These are phyloP conservation scores for Elsinoe australis DNA, from an alignment of 2,329 filamentous ascomycete genomes.

Conservation along the genomic window DNA sequence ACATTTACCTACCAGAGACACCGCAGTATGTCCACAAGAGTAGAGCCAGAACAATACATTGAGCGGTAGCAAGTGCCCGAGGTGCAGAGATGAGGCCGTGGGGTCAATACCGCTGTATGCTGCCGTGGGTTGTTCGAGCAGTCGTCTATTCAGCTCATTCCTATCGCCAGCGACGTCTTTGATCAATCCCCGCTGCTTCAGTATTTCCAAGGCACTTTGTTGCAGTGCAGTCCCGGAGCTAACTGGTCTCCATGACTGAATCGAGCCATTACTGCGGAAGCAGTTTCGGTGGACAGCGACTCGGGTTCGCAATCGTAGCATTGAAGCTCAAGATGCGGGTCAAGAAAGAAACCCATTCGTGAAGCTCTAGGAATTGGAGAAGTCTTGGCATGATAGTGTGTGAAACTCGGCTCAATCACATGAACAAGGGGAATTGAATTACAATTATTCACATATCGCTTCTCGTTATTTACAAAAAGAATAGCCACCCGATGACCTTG, in stretches of 20 bases:
- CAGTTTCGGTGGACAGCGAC: too few relatives aligned
- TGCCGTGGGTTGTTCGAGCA: constrained; percentile 59
- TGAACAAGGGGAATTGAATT: too few relatives aligned
- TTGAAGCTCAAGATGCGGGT: too few relatives aligned
- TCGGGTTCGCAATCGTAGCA: too few relatives aligned
- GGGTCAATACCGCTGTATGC: constrained; percentile 78
- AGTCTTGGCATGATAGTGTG: too few relatives aligned
- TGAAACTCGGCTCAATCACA: too few relatives aligned
- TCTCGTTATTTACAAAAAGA: constrained; percentile 60
- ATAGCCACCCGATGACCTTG: constrained; percentile 64
- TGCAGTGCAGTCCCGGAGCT: too few relatives aligned
- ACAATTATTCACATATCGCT: not conserved
- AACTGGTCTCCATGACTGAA: too few relatives aligned
- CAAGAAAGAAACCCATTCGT: too few relatives aligned
- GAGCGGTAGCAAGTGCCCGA: constrained; percentile 71
- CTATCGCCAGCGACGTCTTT: constrained; percentile 60
- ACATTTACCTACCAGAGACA: constrained; percentile 47
- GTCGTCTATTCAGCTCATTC: constrained; percentile 53
- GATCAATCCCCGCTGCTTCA: constrained; percentile 65
- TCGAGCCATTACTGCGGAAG: too few relatives aligned
- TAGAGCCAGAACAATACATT: constrained; percentile 84
- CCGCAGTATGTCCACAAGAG: constrained; percentile 61
- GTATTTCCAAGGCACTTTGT: constrained; percentile 55
- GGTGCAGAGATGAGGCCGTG: constrained; percentile 68
- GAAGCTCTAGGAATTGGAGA: too few relatives aligned